A percentile compares a stretch with the other conserved stretches of the same genome.
Evolutionary conservation across 23 red algal genomes (phyloP).

Genomic region (Gracilaria caudata): DNA sequence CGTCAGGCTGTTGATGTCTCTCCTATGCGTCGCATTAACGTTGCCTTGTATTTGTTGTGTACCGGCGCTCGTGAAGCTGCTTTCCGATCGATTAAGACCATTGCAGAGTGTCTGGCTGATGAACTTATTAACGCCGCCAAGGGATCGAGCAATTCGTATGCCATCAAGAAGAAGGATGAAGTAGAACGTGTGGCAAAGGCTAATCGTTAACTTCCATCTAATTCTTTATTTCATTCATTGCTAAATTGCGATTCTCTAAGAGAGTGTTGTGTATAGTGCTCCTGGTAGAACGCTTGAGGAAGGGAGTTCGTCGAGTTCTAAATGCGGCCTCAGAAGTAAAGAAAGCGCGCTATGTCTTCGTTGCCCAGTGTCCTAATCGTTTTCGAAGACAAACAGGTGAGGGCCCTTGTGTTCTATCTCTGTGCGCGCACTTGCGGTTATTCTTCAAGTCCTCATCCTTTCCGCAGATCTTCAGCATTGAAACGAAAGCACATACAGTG

Average conservation of each 20-base stretch:
- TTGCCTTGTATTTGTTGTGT: conserved; percentile 90
- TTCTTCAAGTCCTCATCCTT: too few relatives aligned
- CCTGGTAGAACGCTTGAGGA: background rate
- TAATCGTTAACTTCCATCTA: conserved; percentile 65
- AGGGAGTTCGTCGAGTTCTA: background rate
- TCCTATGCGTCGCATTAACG: conserved; percentile 95
- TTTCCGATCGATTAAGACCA: conserved; percentile 99
- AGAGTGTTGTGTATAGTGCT: background rate
- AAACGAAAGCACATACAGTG: too few relatives aligned
- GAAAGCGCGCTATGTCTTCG: background rate
- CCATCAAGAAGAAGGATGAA: conserved; percentile 99
- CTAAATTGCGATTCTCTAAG: background rate
- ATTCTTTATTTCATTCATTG: background rate
- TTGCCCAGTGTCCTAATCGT: background rate
- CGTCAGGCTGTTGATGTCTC: conserved; percentile 99
- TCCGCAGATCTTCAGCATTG: too few relatives aligned
- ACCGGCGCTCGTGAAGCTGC: conserved; percentile 98
- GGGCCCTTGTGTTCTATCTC: background rate
- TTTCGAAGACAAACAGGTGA: background rate
- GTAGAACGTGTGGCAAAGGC: conserved; percentile 99
- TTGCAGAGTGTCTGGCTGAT: conserved; percentile 98
- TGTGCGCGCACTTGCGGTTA: background rate
- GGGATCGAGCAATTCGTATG: conserved; percentile 97
- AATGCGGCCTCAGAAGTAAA: background rate
- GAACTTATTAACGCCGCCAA: conserved; percentile 99